Base-by-base conservation (phyloP, 495 filamentous ascomycete genomes). In the Xylaria bambusicola region DNA sequence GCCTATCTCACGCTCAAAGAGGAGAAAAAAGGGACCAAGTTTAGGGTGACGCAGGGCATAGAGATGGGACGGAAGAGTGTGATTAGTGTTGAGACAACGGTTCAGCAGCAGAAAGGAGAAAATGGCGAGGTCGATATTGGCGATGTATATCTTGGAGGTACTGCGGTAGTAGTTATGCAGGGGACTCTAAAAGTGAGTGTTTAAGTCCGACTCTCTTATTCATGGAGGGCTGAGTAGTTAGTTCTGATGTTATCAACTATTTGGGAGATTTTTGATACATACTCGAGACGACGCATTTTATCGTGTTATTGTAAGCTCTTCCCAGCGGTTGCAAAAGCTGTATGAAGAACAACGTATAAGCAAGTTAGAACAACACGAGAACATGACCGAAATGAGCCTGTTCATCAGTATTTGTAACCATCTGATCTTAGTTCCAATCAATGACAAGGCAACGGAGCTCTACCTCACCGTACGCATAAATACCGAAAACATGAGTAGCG, bases 31-130 rank as follows among this genome's bases (percentile, higher is more conserved):
- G 53, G 18, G 27, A 47, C 27, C 72, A 71, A 50, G 63, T 87
- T 82, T 64, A 72, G 73, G 45, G 66, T 92, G 52, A 82, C 81
- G 62, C 90, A 93, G 74, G 90, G 89, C 0, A 85, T 92, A 12
- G 89, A 93, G 75, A 93, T 92, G 86, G 88, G 86, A 0, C 74
- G 88, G 57, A 73, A 72, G 62, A 91, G 88, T 75, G 80, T 75
- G 31, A 81, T 82, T 53, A 50, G 47, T 8, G 74, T 81, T 18
- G 77, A 79, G 51, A 66, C 67, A 49, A 63, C 58, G 56, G 61
- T 63, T 29, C n/a, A 9, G 3, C 17, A 82, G 38, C 75, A 70
- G 29, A 78, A 82, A 49, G 71, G 57, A 17, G 64, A 75, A 63
- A 66, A 64, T 33, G 48, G 50, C 18, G 63, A 70, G 41, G 70